phyloP scores from a whole-genome alignment of 192 early-diverging fungal genomes.

The Coemansia furcata region DNA sequence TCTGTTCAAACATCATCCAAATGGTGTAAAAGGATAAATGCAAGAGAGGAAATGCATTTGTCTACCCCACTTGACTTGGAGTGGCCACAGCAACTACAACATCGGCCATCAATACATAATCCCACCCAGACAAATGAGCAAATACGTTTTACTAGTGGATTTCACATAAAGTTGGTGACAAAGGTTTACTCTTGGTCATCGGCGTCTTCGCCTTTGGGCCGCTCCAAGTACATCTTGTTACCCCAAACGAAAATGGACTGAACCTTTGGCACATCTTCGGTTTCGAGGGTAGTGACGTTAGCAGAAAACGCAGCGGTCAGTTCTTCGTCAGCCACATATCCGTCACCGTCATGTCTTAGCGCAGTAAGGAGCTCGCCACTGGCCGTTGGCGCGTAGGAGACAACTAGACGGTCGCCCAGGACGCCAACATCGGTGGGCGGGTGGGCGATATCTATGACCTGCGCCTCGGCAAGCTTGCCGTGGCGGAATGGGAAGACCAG shows the following conservation, averaged over 20 bases:
- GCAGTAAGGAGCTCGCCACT: slow-evolving; percentile 1
- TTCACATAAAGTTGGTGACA: not conserved
- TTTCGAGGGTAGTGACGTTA: slow-evolving; percentile 12
- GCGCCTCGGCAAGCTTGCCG: slow-evolving; percentile 5
- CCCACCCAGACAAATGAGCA: no score
- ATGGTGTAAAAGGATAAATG: no score
- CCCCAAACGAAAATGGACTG: slow-evolving; percentile 49
- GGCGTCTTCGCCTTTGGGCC: slow-evolving; percentile 25
- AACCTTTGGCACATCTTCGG: not conserved
- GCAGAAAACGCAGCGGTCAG: slow-evolving; percentile 7
- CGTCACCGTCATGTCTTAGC: not conserved
- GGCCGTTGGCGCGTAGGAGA: slow-evolving; percentile 16
- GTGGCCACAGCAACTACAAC: no score
- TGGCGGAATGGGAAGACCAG: slow-evolving; percentile 27
- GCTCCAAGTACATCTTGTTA: slow-evolving; percentile 42
- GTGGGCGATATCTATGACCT: slow-evolving; percentile 22
- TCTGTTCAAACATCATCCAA: no score
- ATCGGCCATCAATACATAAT: no score
- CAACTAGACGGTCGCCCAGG: slow-evolving; percentile 19
- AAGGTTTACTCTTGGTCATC: not conserved
- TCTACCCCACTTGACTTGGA: no score
- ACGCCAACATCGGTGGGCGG: slow-evolving; percentile 34
- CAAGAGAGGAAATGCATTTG: no score
- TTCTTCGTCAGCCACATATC: slow-evolving; percentile 5
- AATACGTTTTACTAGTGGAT: no score